Evolutionary conservation across 352 stramenopile species (phyloP), one percentile per base, ranked within the genome.

Genomic region (Poterioochromonas sp.): DNA sequence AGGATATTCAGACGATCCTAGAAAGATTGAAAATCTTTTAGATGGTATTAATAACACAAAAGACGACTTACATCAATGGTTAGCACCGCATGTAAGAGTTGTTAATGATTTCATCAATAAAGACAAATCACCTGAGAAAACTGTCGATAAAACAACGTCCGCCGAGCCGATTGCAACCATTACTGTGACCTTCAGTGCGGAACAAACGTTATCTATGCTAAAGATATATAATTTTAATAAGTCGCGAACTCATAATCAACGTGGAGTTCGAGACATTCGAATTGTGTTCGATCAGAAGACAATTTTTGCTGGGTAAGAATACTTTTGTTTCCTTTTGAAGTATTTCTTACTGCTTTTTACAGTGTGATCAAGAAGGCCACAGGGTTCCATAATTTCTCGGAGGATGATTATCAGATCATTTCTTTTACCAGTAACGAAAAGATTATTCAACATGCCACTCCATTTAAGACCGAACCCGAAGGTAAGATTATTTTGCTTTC

Each of bases 151-250:
- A 15, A 58, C 47, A 15, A 58, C 47, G 15, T 26, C 47, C 47
- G 47, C 47, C 15, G 47, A 69, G 35, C 74, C 3, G 41, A 22
- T 0, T 79, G 83, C 0, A 80, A 41, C 34, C 1, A 77, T 77
- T 37, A 37, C 11, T 29, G 35, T 78, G 34, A 43, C 12, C 63
- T 79, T 95, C 39, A 79, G 84, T 8, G 26, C 65, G 0, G 64
- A 41, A 29, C 26, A 53, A 5, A 80, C 83, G 11, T 44, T 95
- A 0, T 92, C 90, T 0, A 92, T 94, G 88, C 76, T 95, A 0
- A 87, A 90, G 18, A 77, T 95, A 15, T 96, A 88, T 89, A 96
- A 96, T 80, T 96, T 95, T 83, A 95, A 95, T 82, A 96, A 96
- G 78, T 94, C 87, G 60, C 86, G 90, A 2, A 88, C 90, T 0